Conservation (phyloP, 164 flowering plant genomes). For the Protea cynaroides region DNA sequence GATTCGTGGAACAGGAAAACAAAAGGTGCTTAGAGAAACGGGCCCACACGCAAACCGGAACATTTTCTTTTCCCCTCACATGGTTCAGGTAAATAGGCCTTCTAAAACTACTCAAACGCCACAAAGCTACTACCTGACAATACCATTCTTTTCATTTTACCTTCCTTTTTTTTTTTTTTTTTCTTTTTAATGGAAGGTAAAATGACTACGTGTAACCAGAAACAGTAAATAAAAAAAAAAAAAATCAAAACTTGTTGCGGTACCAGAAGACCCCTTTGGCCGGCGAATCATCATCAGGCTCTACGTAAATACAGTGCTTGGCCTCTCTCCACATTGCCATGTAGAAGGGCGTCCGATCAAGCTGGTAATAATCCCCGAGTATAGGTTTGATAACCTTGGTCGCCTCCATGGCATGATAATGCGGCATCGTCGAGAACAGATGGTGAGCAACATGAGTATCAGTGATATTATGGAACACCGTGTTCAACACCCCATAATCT, state of each 20-base stretch:
- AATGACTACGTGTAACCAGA: no score
- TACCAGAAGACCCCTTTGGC: background rate
- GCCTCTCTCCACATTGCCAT: background rate
- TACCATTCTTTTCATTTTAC: no score
- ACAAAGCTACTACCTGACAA: no score
- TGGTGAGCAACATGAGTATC: background rate
- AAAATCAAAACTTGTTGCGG: background rate
- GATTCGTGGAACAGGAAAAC: no score
- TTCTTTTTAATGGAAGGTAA: no score
- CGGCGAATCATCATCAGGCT: background rate
- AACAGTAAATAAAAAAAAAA: no score
- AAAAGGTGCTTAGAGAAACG: no score
- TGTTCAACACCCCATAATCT: background rate
- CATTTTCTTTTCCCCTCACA: no score
- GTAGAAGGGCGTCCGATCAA: background rate
- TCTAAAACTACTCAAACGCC: no score
- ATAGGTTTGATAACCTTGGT: background rate
- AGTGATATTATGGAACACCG: background rate
- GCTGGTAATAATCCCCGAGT: background rate
- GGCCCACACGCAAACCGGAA: no score
- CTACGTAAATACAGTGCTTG: background rate
- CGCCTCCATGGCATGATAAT: background rate
- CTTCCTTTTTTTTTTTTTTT: no score
- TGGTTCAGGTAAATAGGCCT: no score
- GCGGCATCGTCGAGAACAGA: background rate